A percentile compares a stretch with the other conserved stretches of the same genome.
Conservation (phyloP, 1,139 yeast species). For the Candida dubliniensis region DNA sequence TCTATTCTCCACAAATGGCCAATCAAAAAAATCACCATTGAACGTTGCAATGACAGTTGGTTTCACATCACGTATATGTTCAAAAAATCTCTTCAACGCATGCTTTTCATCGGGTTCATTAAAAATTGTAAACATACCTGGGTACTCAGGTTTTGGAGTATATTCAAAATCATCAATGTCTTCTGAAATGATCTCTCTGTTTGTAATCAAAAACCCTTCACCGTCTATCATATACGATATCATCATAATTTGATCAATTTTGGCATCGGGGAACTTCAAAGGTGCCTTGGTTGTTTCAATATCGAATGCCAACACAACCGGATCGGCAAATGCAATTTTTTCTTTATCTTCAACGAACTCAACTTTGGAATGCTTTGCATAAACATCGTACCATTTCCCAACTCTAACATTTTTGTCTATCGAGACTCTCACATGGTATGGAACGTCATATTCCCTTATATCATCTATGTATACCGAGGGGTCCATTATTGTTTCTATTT, state of each 20-base stretch:
- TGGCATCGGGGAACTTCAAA: conserved; percentile 89
- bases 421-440: conserved; percentile 92
- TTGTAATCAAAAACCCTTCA: conserved; percentile 90
- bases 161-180: conserved; percentile 97
- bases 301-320: conserved; percentile 94
- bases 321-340: conserved; percentile 93
- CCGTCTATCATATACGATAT: conserved; percentile 99
- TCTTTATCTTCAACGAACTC: conserved; percentile 64
- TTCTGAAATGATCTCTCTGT: conserved; percentile 88
- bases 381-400: conserved; percentile 94
- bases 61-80: conserved; percentile 80
- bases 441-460: conserved; percentile 92
- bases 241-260: conserved; percentile 97
- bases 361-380: conserved; percentile 58
- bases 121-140: conserved; percentile 85
- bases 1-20: conserved; percentile 97
- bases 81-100: conserved; percentile 74
- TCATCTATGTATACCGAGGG: conserved; percentile 72
- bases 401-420: conserved; percentile 84
- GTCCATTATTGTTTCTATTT: conserved; percentile 33
- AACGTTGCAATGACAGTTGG: conserved; percentile 97
- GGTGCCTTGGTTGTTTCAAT: conserved; percentile 98
- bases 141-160: conserved; percentile 95
- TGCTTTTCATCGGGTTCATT: conserved; percentile 87
- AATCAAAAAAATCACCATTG: conserved; percentile 98